Percentiles rank a stretch among this genome's conserved stretches.
phyloP scores from a whole-genome alignment of 352 stramenopile species.

The Salisapilia sapeloensis region DNA sequence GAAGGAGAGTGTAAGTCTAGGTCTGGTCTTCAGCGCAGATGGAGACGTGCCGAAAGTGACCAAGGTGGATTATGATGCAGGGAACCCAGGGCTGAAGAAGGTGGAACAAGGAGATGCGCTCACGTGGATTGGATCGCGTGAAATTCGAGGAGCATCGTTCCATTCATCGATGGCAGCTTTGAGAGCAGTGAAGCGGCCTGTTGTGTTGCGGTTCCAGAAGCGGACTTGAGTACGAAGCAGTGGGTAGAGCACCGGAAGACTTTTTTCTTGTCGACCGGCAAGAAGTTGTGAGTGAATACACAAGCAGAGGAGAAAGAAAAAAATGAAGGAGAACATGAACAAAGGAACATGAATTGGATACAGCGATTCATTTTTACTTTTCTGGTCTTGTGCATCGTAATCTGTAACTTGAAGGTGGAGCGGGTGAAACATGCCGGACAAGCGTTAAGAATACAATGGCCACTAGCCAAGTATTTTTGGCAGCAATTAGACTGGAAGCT shows the following conservation, averaged over 20 bases:
- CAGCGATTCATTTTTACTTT: too few species aligned
- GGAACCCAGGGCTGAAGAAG: slow-evolving; percentile 44
- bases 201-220: slow-evolving; percentile 64
- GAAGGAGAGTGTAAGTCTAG: slow-evolving; percentile 69
- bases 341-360: too few species aligned
- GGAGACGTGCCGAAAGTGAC: slow-evolving; percentile 59
- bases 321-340: too few species aligned
- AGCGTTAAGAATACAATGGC: too few species aligned
- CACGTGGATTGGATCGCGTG: slow-evolving; percentile 60
- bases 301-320: too few species aligned
- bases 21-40: slow-evolving; percentile 72
- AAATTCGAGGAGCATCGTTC: slow-evolving; percentile 62
- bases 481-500: too few species aligned
- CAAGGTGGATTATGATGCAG: slow-evolving; percentile 67
- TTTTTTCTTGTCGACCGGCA: too few species aligned
- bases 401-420: too few species aligned
- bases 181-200: slow-evolving; percentile 60
- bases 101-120: slow-evolving; percentile 62
- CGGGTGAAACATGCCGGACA: too few species aligned
- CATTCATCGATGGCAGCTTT: slow-evolving; percentile 75
- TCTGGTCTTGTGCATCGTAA: too few species aligned
- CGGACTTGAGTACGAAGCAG: slow-evolving; percentile 5
- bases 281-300: too few species aligned
- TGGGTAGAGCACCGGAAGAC: background rate
- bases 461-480: too few species aligned